Base-by-base conservation (phyloP, 176 grass and related monocot species). In the Carex kokanica region DNA sequence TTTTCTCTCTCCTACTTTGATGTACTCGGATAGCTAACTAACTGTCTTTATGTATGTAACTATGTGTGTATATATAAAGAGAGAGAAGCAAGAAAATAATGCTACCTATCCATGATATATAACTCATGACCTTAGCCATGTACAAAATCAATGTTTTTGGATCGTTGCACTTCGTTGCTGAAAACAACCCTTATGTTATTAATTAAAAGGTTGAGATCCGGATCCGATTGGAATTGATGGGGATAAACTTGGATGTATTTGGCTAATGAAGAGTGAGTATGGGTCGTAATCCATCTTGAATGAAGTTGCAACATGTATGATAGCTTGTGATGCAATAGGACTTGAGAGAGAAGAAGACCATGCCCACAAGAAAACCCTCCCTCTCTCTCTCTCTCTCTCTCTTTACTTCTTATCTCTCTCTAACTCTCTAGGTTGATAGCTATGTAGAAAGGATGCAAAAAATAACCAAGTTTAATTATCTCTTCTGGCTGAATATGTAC, bases 261-360 rank as follows among this genome's bases (percentile, higher is more conserved):
- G 64, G 83, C 1, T 6, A 27, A 27, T 32, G 47, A 5, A 15
- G 78, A 24, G 71, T 74, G 71, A 74, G 73, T 77, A 77, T 55
- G 73, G 73, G 49, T 55, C 49, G 14, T 77, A 77, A 55, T 77
- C 73, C 1, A 77, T 24, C 73, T 77, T 31, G 49, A 45, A 77
- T 55, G 73, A 55, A 77, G 49, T 55, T 77, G 71, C 67, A 6
- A 70, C 15, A 20, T n/a, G n/a, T n/a, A n/a, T 20, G 6, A 63
- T 77, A 52, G 49, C 73, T 77, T 77, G 47, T 77, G 73, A 77
- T 77, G 73, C 23, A 77, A n/a, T n/a, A 77, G 23, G 45, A 17
- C 73, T 77, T 77, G 80, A 83, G 16, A 83, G 61, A 41, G 78
- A 83, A 78, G 83, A 82, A 89, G 83, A 60, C 91, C 91, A 88